These are phyloP conservation scores for Neonothopanus nambi DNA, from an alignment of 1,284 basidiomycete genomes.

Conservation along the genomic window DNA sequence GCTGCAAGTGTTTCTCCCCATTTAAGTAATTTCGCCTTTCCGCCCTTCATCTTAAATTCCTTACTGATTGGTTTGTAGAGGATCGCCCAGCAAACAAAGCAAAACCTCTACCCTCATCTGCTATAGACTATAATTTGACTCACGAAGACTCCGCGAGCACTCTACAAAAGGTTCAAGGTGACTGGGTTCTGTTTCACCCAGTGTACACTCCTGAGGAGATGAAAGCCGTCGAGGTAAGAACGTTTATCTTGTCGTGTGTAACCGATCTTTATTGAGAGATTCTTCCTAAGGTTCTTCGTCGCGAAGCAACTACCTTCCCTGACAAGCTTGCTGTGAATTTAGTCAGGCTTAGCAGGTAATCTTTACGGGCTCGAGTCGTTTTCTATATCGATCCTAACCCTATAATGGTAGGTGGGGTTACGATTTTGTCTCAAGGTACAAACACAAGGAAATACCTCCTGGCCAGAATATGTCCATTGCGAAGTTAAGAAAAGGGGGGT, in stretches of 20 bases:
- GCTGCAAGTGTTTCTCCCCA: slow-evolving; percentile 9
- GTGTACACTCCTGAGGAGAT: slow-evolving; percentile 81
- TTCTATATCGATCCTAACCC: not conserved
- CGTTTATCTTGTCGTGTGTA: not conserved
- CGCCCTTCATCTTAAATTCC: not conserved
- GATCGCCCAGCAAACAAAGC: not conserved
- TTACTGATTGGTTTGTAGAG: not conserved
- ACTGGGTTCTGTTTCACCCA: slow-evolving; percentile 84
- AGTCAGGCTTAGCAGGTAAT: slow-evolving; percentile 58
- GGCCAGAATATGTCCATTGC: slow-evolving; percentile 62
- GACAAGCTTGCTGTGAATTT: slow-evolving; percentile 74
- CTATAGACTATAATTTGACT: too few relatives aligned
- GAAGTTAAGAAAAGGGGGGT: slow-evolving; percentile 72
- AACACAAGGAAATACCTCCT: slow-evolving; percentile 66
- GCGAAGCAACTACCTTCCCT: slow-evolving; percentile 60
- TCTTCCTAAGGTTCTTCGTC: slow-evolving; percentile 63
- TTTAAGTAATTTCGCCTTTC: not conserved
- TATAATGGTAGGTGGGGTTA: slow-evolving; percentile 54
- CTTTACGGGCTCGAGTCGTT: not conserved
- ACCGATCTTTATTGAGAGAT: not conserved
- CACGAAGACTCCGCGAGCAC: too few relatives aligned
- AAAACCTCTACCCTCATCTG: not conserved
- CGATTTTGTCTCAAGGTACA: slow-evolving; percentile 81
- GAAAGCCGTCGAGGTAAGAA: slow-evolving; percentile 69
- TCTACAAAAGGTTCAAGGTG: slow-evolving; percentile 38